Evolutionary conservation across 306 rosid genomes (phyloP).

Genomic region (Acacia confusa): DNA sequence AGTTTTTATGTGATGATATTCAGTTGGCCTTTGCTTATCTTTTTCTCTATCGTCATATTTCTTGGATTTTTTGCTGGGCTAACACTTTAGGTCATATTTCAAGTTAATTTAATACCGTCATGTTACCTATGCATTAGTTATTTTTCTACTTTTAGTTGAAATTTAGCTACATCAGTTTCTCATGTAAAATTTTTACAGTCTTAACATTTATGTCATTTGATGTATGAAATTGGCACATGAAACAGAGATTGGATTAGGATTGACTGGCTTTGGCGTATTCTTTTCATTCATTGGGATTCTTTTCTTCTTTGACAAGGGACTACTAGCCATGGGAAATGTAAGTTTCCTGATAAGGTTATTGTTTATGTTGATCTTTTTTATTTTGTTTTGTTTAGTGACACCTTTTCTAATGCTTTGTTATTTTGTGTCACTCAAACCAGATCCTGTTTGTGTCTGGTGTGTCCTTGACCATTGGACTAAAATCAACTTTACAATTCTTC

Average conservation of each 20-base stretch:
- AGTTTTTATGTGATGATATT: background rate
- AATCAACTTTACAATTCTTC: conserved; percentile 92
- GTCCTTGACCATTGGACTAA: conserved; percentile 87
- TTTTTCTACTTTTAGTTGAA: conserved; percentile 21
- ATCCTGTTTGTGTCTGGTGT: conserved; percentile 96
- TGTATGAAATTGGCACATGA: conserved; percentile 32
- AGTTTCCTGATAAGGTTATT: conserved; percentile 35
- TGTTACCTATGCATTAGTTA: background rate
- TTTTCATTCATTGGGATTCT: conserved; percentile 85
- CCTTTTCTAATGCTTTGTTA: conserved; percentile 36
- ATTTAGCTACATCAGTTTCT: background rate
- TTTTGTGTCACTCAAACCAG: conserved; percentile 53
- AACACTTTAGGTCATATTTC: background rate
- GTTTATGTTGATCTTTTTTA: background rate
- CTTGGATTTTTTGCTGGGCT: conserved; percentile 6
- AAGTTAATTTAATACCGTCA: no score
- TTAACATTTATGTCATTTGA: conserved; percentile 24
- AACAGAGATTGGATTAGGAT: conserved; percentile 95
- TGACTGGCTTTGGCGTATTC: conserved; percentile 96
- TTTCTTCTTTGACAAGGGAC: conserved; percentile 96
- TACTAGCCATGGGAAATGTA: conserved; percentile 99
- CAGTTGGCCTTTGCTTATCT: background rate
- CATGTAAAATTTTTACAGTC: background rate
- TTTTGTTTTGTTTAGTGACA: conserved; percentile 25
- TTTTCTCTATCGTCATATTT: conserved; percentile 17